Evolutionary conservation across 2,329 filamentous ascomycete genomes (phyloP).

Genomic region (Aspergillus tamarii): DNA sequence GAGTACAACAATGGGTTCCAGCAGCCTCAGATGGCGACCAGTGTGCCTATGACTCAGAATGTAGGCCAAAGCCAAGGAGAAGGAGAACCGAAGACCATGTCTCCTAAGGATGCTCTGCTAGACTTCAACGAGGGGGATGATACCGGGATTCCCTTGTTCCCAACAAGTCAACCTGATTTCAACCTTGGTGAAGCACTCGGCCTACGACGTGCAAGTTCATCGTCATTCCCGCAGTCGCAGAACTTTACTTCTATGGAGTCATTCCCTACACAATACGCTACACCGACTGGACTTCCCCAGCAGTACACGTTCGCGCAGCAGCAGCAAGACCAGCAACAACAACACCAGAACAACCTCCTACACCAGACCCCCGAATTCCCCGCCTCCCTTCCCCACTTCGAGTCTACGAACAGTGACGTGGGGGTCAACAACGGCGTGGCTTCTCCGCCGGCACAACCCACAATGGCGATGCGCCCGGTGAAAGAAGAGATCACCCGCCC

Average conservation of each 20-base stretch:
- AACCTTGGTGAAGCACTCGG: constrained; percentile 47
- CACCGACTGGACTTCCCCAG: constrained; percentile 50
- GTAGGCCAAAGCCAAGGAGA: constrained; percentile 30
- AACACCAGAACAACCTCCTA: constrained; percentile 36
- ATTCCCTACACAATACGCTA: constrained; percentile 44
- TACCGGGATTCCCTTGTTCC: constrained; percentile 68
- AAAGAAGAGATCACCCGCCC: constrained; percentile 56
- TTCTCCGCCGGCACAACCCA: constrained; percentile 34
- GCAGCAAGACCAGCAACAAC: constrained; percentile 29
- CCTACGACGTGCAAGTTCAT: constrained; percentile 40
- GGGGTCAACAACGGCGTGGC: constrained; percentile 37
- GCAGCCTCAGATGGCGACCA: constrained; percentile 47
- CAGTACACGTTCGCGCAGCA: constrained; percentile 52
- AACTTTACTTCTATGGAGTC: constrained; percentile 47
- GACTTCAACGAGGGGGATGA: constrained; percentile 79
- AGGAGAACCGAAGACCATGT: constrained; percentile 77
- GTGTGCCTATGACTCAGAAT: constrained; percentile 36
- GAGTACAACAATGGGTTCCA: constrained; percentile 41
- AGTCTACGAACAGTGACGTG: constrained; percentile 61
- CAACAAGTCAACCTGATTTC: constrained; percentile 59
- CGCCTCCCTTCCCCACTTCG: constrained; percentile 62
- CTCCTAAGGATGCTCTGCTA: constrained; percentile 86
- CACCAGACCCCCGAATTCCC: constrained; percentile 61
- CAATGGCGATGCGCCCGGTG: constrained; percentile 40
- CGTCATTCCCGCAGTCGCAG: constrained; percentile 38